A percentile compares a stretch with the other conserved stretches of the same genome.
Evolutionary conservation across 768 basidiomycete genomes (phyloP).

Genomic region (Harrya chromipes): DNA sequence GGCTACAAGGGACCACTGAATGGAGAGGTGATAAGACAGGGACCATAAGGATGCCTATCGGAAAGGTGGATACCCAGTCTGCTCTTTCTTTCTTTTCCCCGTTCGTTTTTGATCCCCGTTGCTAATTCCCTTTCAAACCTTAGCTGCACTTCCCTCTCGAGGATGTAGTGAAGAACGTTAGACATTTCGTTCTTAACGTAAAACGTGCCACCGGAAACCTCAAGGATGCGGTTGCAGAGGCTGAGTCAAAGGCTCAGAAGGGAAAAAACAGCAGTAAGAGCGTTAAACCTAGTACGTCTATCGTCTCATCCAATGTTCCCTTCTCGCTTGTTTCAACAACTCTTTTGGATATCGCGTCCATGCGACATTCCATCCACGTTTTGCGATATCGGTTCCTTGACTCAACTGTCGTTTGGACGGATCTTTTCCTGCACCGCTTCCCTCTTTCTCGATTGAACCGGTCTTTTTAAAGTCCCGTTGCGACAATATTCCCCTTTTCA

Average conservation of each 20-base stretch:
- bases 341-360: background rate
- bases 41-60: constrained; percentile 79
- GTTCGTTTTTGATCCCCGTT: background rate
- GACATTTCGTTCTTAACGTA: constrained; percentile 70
- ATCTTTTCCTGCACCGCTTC: background rate
- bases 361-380: background rate
- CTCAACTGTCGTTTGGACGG: background rate
- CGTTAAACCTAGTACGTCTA: constrained; percentile 43
- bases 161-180: constrained; percentile 77
- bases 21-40: constrained; percentile 93
- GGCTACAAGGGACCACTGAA: constrained; percentile 78
- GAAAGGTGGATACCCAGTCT: constrained; percentile 48
- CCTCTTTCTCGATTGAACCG: background rate
- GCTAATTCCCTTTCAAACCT: constrained; percentile 6
- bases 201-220: constrained; percentile 72
- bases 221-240: constrained; percentile 42
- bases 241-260: constrained; percentile 41
- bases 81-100: background rate
- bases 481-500: constrained; percentile 3
- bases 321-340: background rate
- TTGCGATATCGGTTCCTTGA: background rate
- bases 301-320: background rate
- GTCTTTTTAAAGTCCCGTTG: background rate
- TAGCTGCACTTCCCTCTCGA: constrained; percentile 73
- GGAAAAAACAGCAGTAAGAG: constrained; percentile 34